These are phyloP conservation scores for Sporisorium iseilematis-ciliati DNA, from an alignment of 1,284 basidiomycete species.

Conservation along the genomic window DNA sequence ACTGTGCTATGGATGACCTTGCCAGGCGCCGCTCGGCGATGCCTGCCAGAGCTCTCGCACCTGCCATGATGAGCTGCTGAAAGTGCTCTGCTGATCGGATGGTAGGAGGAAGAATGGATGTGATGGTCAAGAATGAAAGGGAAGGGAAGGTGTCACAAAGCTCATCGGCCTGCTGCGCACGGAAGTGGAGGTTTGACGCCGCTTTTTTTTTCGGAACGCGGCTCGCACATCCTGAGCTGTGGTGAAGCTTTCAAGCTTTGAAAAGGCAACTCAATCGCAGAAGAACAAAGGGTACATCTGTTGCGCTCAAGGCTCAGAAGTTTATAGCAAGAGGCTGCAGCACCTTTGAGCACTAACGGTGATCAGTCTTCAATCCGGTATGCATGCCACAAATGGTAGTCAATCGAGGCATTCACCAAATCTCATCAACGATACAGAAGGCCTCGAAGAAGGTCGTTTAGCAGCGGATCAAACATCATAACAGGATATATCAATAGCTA, in stretches of 20 bases:
- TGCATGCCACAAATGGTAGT: too few species aligned
- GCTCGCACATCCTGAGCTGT: neutral
- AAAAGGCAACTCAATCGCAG: neutral
- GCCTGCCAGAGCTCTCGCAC: slow-evolving; percentile 14
- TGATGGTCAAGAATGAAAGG: slow-evolving; percentile 1
- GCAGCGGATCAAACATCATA: neutral
- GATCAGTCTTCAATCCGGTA: too few species aligned
- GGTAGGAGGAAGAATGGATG: neutral
- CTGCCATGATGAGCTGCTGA: slow-evolving; percentile 6
- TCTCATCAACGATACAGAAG: neutral
- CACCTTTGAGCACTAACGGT: too few species aligned
- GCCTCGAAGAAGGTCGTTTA: neutral
- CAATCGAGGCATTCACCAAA: neutral
- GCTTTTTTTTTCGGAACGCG: slow-evolving; percentile 13
- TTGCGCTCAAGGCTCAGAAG: neutral
- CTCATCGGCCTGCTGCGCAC: slow-evolving; percentile 5
- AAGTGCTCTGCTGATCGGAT: neutral
- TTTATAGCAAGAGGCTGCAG: neutral
- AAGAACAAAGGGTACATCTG: too few species aligned
- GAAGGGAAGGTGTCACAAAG: slow-evolving; percentile 1
- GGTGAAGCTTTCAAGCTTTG: slow-evolving; percentile 1
- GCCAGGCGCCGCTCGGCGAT: slow-evolving; percentile 15
- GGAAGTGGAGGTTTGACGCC: slow-evolving; percentile 27
- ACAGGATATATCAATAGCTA: too few species aligned
- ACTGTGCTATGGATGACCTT: neutral